Percentiles rank a stretch among this genome's conserved stretches.
Conservation (phyloP, 495 filamentous ascomycete genomes). For the Aspergillus sparsus region DNA sequence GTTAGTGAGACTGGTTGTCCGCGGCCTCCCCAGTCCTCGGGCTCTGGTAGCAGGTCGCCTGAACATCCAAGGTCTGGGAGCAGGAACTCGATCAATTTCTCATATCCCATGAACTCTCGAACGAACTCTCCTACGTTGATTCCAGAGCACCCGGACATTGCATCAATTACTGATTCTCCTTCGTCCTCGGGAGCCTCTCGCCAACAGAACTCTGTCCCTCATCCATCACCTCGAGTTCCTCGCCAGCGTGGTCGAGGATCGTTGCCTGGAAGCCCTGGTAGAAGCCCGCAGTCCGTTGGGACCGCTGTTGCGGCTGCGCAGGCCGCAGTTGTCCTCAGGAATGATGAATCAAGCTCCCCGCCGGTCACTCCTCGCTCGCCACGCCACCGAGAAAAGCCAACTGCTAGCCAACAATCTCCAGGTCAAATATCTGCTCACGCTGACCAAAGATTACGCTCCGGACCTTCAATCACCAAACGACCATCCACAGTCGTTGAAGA, state of each 20-base stretch:
- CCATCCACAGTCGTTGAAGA: conserved; percentile 66
- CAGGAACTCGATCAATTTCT: conserved; percentile 79
- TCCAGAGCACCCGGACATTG: conserved; percentile 21
- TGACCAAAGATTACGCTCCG: conserved; percentile 20
- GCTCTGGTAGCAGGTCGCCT: conserved; percentile 37
- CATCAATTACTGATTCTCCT: conserved; percentile 23
- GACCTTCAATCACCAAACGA: conserved; percentile 47
- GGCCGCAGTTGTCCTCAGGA: conserved; percentile 26
- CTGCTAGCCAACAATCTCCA: conserved; percentile 3
- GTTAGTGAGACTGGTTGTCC: conserved; percentile 24
- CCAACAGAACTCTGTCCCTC: conserved; percentile 40
- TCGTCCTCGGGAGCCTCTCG: conserved; percentile 32
- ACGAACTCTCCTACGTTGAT: conserved; percentile 41
- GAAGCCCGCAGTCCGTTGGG: conserved; percentile 39
- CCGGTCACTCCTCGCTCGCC: conserved; percentile 16
- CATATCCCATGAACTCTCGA: conserved; percentile 67
- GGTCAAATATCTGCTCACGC: conserved; percentile 6
- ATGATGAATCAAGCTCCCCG: conserved; percentile 14
- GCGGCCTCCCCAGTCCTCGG: conserved; percentile 25
- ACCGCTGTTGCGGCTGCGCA: conserved; percentile 42
- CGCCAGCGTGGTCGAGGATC: conserved; percentile 53
- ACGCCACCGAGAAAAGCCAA: conserved; percentile 6
- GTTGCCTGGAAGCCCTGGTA: conserved; percentile 42
- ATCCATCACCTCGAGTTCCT: conserved; percentile 50
- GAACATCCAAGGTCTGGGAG: conserved; percentile 60